A percentile compares a stretch with the other conserved stretches of the same genome.
Conservation (phyloP, 2,329 filamentous ascomycete genomes). For the Stachybotrys echinatus region DNA sequence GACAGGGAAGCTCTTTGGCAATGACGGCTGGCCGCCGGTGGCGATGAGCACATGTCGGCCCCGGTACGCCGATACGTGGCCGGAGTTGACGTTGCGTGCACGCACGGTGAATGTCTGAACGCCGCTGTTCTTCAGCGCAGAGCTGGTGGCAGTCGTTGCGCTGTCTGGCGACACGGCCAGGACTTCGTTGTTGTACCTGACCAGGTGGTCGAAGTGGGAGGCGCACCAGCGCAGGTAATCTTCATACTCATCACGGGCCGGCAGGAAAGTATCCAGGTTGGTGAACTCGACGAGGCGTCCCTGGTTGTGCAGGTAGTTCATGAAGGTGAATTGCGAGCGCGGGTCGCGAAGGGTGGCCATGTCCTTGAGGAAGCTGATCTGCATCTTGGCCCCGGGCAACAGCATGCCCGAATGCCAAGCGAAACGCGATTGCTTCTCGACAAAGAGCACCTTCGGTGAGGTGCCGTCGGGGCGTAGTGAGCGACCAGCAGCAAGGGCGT, state of each 20-base stretch:
- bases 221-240: conserved; percentile 96
- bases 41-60: conserved; percentile 68
- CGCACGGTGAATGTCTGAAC: conserved; percentile 64
- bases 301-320: conserved; percentile 86
- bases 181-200: conserved; percentile 75
- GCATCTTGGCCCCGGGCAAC: conserved; percentile 89
- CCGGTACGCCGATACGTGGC: conserved; percentile 44
- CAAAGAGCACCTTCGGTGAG: conserved; percentile 71
- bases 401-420: conserved; percentile 96
- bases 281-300: conserved; percentile 82
- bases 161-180: conserved; percentile 61
- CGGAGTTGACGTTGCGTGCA: conserved; percentile 57
- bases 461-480: conserved; percentile 33
- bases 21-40: conserved; percentile 30
- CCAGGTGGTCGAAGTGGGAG: conserved; percentile 65
- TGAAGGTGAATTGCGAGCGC: conserved; percentile 85
- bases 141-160: conserved; percentile 22
- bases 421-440: conserved; percentile 80
- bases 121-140: conserved; percentile 24
- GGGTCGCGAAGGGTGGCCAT: conserved; percentile 86
- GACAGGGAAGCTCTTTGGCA: conserved; percentile 58
- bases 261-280: conserved; percentile 84
- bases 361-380: conserved; percentile 97
- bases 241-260: conserved; percentile 83
- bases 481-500: conserved; percentile 55